Percentiles rank a stretch among this genome's conserved stretches.
Evolutionary conservation across 495 filamentous ascomycete genomes (phyloP).

Genomic region (Pseudomonodictys pantanalensis): DNA sequence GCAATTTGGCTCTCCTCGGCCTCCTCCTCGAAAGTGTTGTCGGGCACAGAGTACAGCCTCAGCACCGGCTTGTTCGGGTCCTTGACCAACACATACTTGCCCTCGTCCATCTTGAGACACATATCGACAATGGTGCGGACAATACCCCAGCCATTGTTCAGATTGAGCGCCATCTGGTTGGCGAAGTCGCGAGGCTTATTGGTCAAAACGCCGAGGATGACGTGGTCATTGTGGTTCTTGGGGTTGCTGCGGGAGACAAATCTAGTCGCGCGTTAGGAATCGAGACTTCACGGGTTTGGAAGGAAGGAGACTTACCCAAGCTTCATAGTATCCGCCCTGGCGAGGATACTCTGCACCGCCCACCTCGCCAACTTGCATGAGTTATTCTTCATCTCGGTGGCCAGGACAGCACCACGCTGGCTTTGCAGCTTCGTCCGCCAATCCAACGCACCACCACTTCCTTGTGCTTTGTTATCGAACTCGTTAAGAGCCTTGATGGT

Average conservation of each 20-base stretch:
- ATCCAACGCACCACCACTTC: slow-evolving; percentile 88
- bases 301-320: slow-evolving; percentile 71
- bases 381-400: slow-evolving; percentile 99
- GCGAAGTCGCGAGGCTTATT: slow-evolving; percentile 98
- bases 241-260: slow-evolving; percentile 94
- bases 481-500: slow-evolving; percentile 97
- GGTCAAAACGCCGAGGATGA: slow-evolving; percentile 90
- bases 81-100: slow-evolving; percentile 71
- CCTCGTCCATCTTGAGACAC: slow-evolving; percentile 67
- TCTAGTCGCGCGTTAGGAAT: slow-evolving; percentile 43
- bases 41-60: slow-evolving; percentile 86
- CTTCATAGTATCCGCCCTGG: slow-evolving; percentile 96
- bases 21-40: slow-evolving; percentile 81
- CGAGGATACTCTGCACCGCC: slow-evolving; percentile 93
- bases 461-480: slow-evolving; percentile 96
- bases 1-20: slow-evolving; percentile 50
- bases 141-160: slow-evolving; percentile 98
- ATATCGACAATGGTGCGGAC: slow-evolving; percentile 96
- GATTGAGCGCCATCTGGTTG: slow-evolving; percentile 93
- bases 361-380: slow-evolving; percentile 94
- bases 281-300: neutral
- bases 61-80: slow-evolving; percentile 95
- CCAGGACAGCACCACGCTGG: slow-evolving; percentile 92
- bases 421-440: slow-evolving; percentile 91
- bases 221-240: slow-evolving; percentile 82